Evolutionary conservation across 148 eudicot species (phyloP), one percentile per base, ranked within the genome.

Genomic region (Cornus suecica): DNA sequence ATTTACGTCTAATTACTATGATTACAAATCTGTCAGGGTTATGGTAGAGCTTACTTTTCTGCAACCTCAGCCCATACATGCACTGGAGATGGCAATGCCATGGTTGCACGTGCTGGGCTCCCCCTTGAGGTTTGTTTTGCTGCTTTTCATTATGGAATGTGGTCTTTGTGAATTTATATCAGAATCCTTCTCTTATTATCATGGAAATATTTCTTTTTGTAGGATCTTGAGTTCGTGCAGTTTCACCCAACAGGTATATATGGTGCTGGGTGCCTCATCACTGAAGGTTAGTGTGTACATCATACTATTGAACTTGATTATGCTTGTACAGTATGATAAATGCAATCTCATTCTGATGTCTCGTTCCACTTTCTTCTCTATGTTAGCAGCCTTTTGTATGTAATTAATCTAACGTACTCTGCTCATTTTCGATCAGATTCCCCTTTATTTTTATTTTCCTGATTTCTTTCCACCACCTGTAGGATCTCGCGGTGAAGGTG

Each of bases 401-500:
- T n/a, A 4, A 58, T 8, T 58, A 5, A 5, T 58, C 8, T 58
- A 58, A 58, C 24, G 1, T 11, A 22, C 54, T 1, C 2, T 16
- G 1, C 54, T 48, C 18, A 6, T 58, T 4, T 58, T 58, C 62
- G n/a, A 2, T 58, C 62, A 20, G 4, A n/a, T n/a, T n/a, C n/a
- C n/a, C n/a, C n/a, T n/a, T n/a, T n/a, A n/a, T n/a, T n/a, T n/a
- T n/a, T n/a, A n/a, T 25, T n/a, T 58, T 18, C 62, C 62, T 18
- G 62, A 58, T 58, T 58, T 58, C 54, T 72, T 69, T 78, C 51
- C 61, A 34, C 81, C 15, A 68, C 42, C 37, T 72, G 63, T 83
- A 95, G 99, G 99, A 69, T 95, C 99, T 65, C 97, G 99, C 68
- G 99, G 99, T 84, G 99, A 95, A 88, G 99, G 99, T 77, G 99